Evolutionary conservation across 2,329 filamentous ascomycete genomes (phyloP), one percentile per base, ranked within the genome.

Genomic region (Penicillium concentricum): DNA sequence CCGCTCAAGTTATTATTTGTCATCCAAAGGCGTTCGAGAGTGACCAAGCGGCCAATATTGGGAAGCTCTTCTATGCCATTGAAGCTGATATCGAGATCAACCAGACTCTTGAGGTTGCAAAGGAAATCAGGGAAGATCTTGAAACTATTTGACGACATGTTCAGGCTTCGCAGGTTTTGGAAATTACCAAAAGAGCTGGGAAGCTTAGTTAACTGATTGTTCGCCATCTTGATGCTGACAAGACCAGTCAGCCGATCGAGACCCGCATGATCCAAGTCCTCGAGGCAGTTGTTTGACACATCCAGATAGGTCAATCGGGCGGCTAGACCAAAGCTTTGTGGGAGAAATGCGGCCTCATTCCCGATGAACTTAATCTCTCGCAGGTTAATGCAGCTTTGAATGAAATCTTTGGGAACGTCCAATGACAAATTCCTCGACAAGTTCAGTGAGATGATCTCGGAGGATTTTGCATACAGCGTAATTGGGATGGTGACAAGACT

Each of bases 401-500:
- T 92, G 71, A 99, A 99, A 74, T 99, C 94, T 69, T 92, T 91
- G 0, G 94, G 94, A 15, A 99, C 87, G 67, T 97, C 91, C 28
- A 99, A 81, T 0, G 92, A 94, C 43, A 97, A 78, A 66, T 99
- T 99, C 37, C 91, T 86, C 1, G 94, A 97, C 10, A 99, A 80
- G 69, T 99, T 97, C 38, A 99, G 83, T 0, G 92, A 95, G 54
- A 96, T 93, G 65, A 99, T 97, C 69, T 99, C 94, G 12, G 85
- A 82, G 0, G 93, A 90, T 72, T 92, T 95, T 59, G 91, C 90
- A 75, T 97, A 97, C 12, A 99, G 84, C 0, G 88, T 89, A 64
- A 99, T 96, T 4, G 94, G 94, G 52, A 99, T 97, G 8, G 93
- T 96, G 68, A 96, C 87, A 46, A 99, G 82, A 70, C 96, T 97